Evolutionary conservation across 805 yeast species (phyloP).

Genomic region (Lipomyces orientalis): DNA sequence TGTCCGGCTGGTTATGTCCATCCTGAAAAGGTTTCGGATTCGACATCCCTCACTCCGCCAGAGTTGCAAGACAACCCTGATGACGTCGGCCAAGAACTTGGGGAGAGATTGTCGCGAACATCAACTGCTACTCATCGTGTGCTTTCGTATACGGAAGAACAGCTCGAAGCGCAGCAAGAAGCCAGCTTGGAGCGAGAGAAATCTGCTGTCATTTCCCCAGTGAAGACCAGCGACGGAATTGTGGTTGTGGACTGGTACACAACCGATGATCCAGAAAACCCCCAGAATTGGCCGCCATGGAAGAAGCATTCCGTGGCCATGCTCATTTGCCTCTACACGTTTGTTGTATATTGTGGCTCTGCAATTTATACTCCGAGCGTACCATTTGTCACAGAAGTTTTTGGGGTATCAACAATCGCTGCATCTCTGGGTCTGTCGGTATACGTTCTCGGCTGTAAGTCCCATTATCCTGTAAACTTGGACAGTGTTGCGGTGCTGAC

Average conservation of each 20-base stretch:
- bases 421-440: conserved; percentile 59
- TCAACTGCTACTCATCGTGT: conserved; percentile 4
- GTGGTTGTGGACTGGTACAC: conserved; percentile 31
- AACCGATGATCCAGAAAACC: conserved; percentile 46
- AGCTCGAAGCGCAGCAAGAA: conserved; percentile 1
- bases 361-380: conserved; percentile 61
- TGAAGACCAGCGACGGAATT: conserved; percentile 4
- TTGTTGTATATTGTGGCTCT: conserved; percentile 62
- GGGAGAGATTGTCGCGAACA: background rate
- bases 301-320: conserved; percentile 50
- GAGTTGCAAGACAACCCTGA: background rate
- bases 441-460: conserved; percentile 53
- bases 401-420: conserved; percentile 51
- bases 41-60: background rate
- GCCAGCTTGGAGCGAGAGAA: conserved; percentile 1
- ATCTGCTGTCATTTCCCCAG: background rate
- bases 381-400: conserved; percentile 51
- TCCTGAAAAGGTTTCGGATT: conserved; percentile 1
- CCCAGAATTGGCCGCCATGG: conserved; percentile 58
- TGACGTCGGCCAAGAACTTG: background rate
- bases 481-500: background rate
- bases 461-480: too few relatives aligned
- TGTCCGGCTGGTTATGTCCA: conserved; percentile 7
- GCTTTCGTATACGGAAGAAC: background rate
- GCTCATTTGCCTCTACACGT: conserved; percentile 54